Base-by-base conservation (phyloP, 352 stramenopile genomes). In the Phytophthora pini region DNA sequence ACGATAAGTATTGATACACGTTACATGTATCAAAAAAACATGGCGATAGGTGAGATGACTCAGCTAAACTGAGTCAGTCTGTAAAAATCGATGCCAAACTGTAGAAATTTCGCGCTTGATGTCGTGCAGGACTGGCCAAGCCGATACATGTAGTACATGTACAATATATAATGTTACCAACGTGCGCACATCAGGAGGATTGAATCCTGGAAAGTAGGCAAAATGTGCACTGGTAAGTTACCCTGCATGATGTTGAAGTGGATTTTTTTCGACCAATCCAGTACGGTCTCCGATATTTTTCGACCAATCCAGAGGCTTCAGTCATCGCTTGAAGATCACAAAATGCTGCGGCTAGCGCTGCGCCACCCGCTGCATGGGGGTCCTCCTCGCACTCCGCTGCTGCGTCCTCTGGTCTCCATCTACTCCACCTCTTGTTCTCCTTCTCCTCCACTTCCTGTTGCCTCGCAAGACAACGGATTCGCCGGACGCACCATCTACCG, bases 381-480 rank as follows among this genome's bases (percentile, higher is more conserved):
- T 49, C 20, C 15, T 38, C 13, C 4, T 24, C n/a, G 24, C 13
- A 8, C 53, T 52, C 9, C 10, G n/a, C 24, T 39, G 7, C n/a
- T 40, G 8, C 58, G 49, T 52, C 15, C 50, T 54, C 22, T 51
- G 2, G 27, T 41, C 45, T 36, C 45, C 27, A 39, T 65, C 47
- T 59, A 51, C 62, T 66, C 56, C 0, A 57, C 39, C 9, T 56
- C 36, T 3, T 54, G 31, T 4, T 40, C 36, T 12, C 49, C 61
- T 26, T 1, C 44, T 50, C n/a, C 31, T 20, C 2, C 38, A 22
- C 11, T 20, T 12, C 50, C 65, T 22, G 15, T 73, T 12, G 63
- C 57, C 22, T 73, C 64, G 11, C 68, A 76, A 49, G 68, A 66
- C 43, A 69, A 73, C 59, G 68, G 68, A 39, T 61, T 72, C 32